These are phyloP conservation scores for Sporopachydermia quercuum DNA, from an alignment of 805 yeast genomes.

Conservation along the genomic window DNA sequence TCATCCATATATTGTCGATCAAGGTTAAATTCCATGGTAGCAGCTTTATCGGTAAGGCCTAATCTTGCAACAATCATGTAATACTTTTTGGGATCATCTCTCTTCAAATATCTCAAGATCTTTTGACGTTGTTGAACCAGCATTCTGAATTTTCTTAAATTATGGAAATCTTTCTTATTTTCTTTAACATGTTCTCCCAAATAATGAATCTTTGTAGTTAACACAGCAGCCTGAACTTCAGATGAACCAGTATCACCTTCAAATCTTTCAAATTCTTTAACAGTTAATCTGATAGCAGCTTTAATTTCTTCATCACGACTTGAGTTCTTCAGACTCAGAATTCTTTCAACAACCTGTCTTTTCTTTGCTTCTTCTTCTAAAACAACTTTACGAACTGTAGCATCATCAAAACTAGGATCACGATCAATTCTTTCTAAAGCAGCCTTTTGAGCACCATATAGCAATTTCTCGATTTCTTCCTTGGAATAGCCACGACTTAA, in stretches of 20 bases:
- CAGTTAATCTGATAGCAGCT: constrained; percentile 48
- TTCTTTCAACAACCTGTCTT: constrained; percentile 54
- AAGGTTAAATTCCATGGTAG: constrained; percentile 69
- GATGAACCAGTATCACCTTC: constrained; percentile 92
- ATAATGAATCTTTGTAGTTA: constrained; percentile 68
- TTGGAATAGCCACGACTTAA: constrained; percentile 44
- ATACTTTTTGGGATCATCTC: constrained; percentile 66
- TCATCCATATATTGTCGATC: constrained; percentile 44
- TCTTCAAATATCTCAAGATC: constrained; percentile 67
- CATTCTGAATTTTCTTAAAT: constrained; percentile 60
- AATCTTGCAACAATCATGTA: constrained; percentile 75
- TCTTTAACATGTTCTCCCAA: constrained; percentile 59
- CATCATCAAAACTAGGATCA: constrained; percentile 12
- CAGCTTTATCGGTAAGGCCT: constrained; percentile 72
- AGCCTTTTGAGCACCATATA: constrained; percentile 66
- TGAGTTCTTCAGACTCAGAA: constrained; percentile 62
- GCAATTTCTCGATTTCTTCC: constrained; percentile 56
- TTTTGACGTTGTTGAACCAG: constrained; percentile 82
- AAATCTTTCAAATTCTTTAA: constrained; percentile 63
- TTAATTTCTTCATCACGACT: constrained; percentile 40
- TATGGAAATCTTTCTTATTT: constrained; percentile 57
- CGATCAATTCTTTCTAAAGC: constrained; percentile 23
- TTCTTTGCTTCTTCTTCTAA: constrained; percentile 36
- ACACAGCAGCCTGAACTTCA: constrained; percentile 89
- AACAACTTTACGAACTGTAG: constrained; percentile 14